A percentile compares a stretch with the other conserved stretches of the same genome.
Conservation (phyloP, 208 protist species). For the Angomonas deanei region DNA sequence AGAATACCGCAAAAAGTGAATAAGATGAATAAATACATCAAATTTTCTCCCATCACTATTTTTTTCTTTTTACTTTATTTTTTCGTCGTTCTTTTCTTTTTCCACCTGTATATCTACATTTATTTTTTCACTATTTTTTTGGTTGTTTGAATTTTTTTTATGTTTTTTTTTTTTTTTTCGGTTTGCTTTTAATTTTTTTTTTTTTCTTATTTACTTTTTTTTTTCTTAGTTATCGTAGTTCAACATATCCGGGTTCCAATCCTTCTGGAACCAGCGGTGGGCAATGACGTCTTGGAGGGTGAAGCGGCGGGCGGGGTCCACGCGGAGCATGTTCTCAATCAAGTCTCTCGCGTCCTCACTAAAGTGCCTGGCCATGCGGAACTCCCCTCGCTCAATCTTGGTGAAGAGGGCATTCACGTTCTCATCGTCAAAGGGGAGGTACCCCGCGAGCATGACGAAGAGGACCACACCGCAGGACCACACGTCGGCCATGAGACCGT, state of each 20-base stretch:
- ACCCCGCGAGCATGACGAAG: constrained; percentile 93
- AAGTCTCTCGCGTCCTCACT: constrained; percentile 56
- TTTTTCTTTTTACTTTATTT: background rate
- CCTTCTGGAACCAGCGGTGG: constrained; percentile 85
- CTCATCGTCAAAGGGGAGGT: constrained; percentile 89
- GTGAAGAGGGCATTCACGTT: constrained; percentile 88
- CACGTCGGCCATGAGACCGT: constrained; percentile 93
- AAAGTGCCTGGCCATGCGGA: constrained; percentile 78
- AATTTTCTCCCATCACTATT: too few relatives aligned
- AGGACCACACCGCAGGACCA: constrained; percentile 95
- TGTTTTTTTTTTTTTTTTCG: background rate
- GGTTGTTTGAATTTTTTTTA: background rate
- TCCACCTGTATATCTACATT: background rate
- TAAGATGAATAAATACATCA: too few relatives aligned
- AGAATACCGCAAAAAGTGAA: too few relatives aligned
- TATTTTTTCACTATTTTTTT: constrained; percentile 1
- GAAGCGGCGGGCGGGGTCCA: constrained; percentile 80
- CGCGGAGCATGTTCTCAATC: constrained; percentile 72
- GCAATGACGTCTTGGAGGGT: constrained; percentile 87
- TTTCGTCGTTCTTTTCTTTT: background rate
- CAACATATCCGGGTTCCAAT: constrained; percentile 1
- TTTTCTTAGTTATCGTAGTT: constrained; percentile 3
- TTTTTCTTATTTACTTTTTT: background rate
- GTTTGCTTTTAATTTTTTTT: background rate
- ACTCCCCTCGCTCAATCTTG: constrained; percentile 91